phyloP scores from a whole-genome alignment of 441 rosid species.

The Pelargonium cotyledonis region DNA sequence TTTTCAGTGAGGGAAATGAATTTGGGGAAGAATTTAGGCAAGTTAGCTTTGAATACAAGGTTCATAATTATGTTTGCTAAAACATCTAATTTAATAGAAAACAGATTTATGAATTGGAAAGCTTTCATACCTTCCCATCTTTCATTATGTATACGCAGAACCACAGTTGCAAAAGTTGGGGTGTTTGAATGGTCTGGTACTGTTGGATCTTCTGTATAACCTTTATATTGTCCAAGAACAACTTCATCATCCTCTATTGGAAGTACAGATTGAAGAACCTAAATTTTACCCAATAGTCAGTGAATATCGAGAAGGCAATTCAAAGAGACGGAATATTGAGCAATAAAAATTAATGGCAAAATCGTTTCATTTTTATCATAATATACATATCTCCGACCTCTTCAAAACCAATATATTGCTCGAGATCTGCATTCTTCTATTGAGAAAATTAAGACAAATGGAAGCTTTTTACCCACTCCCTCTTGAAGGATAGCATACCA shows the following conservation, averaged over 20 bases:
- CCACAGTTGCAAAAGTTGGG: conserved; percentile 85
- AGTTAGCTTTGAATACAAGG: background rate
- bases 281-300: conserved; percentile 23
- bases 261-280: conserved; percentile 94
- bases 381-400: background rate
- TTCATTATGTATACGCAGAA: conserved; percentile 84
- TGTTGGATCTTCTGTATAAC: conserved; percentile 85
- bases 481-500: background rate
- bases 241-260: conserved; percentile 89
- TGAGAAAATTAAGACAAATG: background rate
- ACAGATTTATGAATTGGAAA: conserved; percentile 7
- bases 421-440: background rate
- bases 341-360: background rate
- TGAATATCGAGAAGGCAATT: conserved; percentile 12
- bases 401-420: background rate
- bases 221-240: conserved; percentile 92
- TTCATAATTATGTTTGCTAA: background rate
- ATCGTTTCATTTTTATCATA: background rate
- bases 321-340: background rate
- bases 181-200: conserved; percentile 88
- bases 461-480: background rate
- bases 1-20: background rate
- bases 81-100: background rate
- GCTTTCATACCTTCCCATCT: conserved; percentile 86
- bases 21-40: background rate